Base-by-base conservation (phyloP, 352 stramenopile species). In the Aphanomyces astaci region DNA sequence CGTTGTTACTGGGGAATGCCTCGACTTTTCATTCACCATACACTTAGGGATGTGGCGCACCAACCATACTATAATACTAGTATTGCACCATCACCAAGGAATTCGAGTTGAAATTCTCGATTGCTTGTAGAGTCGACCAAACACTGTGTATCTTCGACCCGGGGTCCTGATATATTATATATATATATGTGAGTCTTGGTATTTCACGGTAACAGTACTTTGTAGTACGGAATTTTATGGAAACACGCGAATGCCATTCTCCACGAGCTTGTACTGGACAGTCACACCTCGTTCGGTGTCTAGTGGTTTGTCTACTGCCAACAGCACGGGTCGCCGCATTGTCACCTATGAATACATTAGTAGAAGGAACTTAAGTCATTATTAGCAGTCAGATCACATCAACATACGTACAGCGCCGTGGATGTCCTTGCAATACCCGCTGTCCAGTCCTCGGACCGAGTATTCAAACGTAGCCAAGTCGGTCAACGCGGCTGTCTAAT, bases 391-490 rank as follows among this genome's bases (percentile, higher is more conserved):
- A n/a, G n/a, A n/a, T n/a, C n/a, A n/a, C n/a, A n/a, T n/a, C n/a
- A n/a, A n/a, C n/a, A n/a, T n/a, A n/a, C 71, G 25, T 75, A 92
- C 84, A 46, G 82, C 88, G 65, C 84, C 84, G 31, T 92, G 80
- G 2, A 92, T 80, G 45, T 90, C 84, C 54, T 86, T 88, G 53
- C 78, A 89, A 72, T 90, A 92, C 15, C 84, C 84, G 46, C 76
- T 89, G 0, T 76, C 68, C 4, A 92, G 70, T 3, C 81, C 78
- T n/a, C 79, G 74, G 17, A 82, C 80, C 0, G 71, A 51, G 40
- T 90, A 76, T 2, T 78, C 70, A 36, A 88, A 73, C 0, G 76
- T 88, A 25, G 84, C 73, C 32, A 92, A 71, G n/a, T 92, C 84
- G 1, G 71, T 66, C 11, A 92, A 68, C 5, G 77, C 60, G 1